Evolutionary conservation across 331 rosid genomes (phyloP).

Genomic region (Erythrophleum ivorense): DNA sequence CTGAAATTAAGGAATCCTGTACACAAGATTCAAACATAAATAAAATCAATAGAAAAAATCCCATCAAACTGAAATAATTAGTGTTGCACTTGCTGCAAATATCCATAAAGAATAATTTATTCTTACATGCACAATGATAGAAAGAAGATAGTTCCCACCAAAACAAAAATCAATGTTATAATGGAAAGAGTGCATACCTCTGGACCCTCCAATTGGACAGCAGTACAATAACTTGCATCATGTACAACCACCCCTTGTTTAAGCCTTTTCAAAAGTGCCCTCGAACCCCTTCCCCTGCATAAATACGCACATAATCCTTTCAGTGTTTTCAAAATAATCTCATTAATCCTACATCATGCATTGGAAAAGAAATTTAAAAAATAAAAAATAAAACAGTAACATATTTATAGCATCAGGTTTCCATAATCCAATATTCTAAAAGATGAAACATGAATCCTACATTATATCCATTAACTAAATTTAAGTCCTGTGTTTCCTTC

Average conservation of each 20-base stretch:
- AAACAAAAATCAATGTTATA: not conserved
- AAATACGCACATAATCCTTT: constrained; percentile 27
- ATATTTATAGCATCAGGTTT: constrained; percentile 8
- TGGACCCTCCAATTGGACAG: constrained; percentile 88
- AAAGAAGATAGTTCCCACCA: constrained; percentile 6
- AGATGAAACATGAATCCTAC: constrained; percentile 12
- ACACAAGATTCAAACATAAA: constrained; percentile 30
- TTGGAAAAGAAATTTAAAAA: not conserved
- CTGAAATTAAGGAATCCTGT: constrained; percentile 69
- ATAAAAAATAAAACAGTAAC: not conserved
- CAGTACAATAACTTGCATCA: constrained; percentile 78
- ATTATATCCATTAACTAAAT: constrained; percentile 5
- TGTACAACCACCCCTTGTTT: constrained; percentile 71
- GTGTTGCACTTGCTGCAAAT: constrained; percentile 3
- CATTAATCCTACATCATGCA: not conserved
- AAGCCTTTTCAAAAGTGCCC: constrained; percentile 75
- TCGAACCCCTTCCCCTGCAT: constrained; percentile 80
- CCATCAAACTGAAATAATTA: constrained; percentile 1
- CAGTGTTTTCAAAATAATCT: constrained; percentile 28
- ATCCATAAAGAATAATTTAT: constrained; percentile 8
- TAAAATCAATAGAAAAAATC: not conserved
- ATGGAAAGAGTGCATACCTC: constrained; percentile 56
- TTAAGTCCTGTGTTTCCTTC: constrained; percentile 7
- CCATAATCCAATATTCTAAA: constrained; percentile 7
- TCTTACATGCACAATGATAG: not conserved